phyloP scores from a whole-genome alignment of 257 asterid genomes.

The Solanum paucissectum region DNA sequence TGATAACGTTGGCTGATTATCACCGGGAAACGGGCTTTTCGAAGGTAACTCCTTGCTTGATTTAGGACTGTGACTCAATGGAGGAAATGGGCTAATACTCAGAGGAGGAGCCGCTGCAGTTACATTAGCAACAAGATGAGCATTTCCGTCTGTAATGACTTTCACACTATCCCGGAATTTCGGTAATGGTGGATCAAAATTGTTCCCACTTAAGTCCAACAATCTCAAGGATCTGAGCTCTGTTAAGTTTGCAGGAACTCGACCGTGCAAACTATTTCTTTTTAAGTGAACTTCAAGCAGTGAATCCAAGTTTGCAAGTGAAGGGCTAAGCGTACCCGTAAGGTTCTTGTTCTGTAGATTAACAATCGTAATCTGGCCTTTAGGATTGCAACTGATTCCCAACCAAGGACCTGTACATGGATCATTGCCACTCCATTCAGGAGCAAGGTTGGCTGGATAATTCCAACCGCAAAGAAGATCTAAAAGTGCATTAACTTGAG shows the following conservation, averaged over 20 bases:
- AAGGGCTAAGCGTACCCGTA: slow-evolving; percentile 64
- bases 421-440: slow-evolving; percentile 58
- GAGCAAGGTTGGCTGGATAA: slow-evolving; percentile 48
- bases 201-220: slow-evolving; percentile 50
- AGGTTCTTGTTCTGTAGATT: slow-evolving; percentile 56
- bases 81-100: slow-evolving; percentile 2
- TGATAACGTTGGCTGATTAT: slow-evolving; percentile 7
- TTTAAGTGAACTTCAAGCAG: slow-evolving; percentile 56
- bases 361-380: slow-evolving; percentile 38
- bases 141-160: slow-evolving; percentile 35
- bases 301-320: slow-evolving; percentile 42
- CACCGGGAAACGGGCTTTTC: not conserved
- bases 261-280: slow-evolving; percentile 55
- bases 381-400: slow-evolving; percentile 47
- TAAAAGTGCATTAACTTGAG: slow-evolving; percentile 54
- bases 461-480: slow-evolving; percentile 44
- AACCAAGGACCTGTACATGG: slow-evolving; percentile 70
- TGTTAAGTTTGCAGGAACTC: slow-evolving; percentile 42
- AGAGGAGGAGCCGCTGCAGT: slow-evolving; percentile 5
- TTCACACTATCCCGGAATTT: slow-evolving; percentile 31
- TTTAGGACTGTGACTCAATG: slow-evolving; percentile 2
- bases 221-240: slow-evolving; percentile 34
- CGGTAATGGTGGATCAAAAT: slow-evolving; percentile 59
- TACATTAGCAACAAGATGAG: slow-evolving; percentile 13
- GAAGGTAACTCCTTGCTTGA: not conserved